Evolutionary conservation across 192 early-diverging fungal genomes (phyloP).

Genomic region (Rhizoclosmatium sp.): DNA sequence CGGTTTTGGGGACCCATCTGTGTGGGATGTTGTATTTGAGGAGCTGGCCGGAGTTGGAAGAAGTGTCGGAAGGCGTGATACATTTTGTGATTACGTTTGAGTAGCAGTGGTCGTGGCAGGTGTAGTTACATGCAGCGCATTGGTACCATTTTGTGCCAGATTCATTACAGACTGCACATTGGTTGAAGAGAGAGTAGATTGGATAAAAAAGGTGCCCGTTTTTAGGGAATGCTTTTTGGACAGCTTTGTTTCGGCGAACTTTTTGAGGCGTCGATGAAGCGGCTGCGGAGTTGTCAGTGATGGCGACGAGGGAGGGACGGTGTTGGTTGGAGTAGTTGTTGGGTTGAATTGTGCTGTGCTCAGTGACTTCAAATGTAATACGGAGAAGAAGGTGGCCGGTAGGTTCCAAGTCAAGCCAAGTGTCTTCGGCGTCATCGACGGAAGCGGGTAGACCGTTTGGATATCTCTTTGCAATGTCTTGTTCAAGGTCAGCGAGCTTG

Average conservation of each 20-base stretch:
- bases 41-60: constrained; percentile 70
- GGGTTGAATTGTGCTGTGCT: too few species aligned
- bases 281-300: constrained; percentile 42
- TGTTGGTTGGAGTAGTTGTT: too few species aligned
- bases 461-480: constrained; percentile 68
- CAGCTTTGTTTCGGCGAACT: constrained; percentile 49
- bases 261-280: constrained; percentile 70
- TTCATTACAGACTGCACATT: constrained; percentile 93
- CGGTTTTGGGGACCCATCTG: constrained; percentile 83
- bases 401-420: constrained; percentile 92
- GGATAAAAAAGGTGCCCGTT: constrained; percentile 97
- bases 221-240: constrained; percentile 58
- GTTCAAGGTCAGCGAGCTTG: constrained; percentile 87
- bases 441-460: constrained; percentile 21
- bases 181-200: constrained; percentile 70
- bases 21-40: constrained; percentile 95
- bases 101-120: constrained; percentile 88
- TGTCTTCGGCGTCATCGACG: constrained; percentile 68
- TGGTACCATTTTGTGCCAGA: constrained; percentile 80
- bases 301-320: constrained; percentile 3
- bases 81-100: constrained; percentile 91
- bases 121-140: constrained; percentile 93
- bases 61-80: constrained; percentile 60
- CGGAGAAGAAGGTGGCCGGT: constrained; percentile 85
- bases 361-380: constrained; percentile 71